Conservation (phyloP, 176 grass and related monocot species). For the Bothriochloa decipiens region DNA sequence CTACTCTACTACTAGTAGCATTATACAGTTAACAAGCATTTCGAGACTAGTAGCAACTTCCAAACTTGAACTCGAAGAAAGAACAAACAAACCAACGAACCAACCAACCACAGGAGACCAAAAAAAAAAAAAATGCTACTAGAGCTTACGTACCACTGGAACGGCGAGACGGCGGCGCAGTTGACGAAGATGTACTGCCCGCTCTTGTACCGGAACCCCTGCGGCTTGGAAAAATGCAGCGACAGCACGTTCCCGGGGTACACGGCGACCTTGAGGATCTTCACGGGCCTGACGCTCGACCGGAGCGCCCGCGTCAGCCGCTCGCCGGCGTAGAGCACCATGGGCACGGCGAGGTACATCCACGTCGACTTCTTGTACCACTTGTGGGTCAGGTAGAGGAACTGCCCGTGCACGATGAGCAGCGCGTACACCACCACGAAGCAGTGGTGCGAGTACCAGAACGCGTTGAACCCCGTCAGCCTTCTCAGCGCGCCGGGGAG, state of each 20-base stretch:
- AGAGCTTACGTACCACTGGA: constrained; percentile 63
- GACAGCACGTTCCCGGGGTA: constrained; percentile 86
- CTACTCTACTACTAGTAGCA: neutral
- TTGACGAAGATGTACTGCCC: constrained; percentile 97
- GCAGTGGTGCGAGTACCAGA: constrained; percentile 98
- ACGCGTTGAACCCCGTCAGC: constrained; percentile 97
- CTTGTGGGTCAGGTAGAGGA: constrained; percentile 68
- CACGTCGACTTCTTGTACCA: constrained; percentile 97
- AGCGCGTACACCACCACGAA: constrained; percentile 91
- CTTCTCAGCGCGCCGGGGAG: constrained; percentile 44
- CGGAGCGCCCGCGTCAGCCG: constrained; percentile 63
- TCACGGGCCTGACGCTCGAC: constrained; percentile 79
- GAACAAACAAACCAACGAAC: too few species aligned
- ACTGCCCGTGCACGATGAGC: constrained; percentile 80
- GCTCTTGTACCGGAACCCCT: constrained; percentile 78
- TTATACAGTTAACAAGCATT: too few species aligned
- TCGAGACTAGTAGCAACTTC: too few species aligned
- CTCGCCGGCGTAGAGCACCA: constrained; percentile 72
- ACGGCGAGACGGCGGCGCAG: constrained; percentile 89
- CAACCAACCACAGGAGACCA: too few species aligned
- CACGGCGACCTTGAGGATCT: constrained; percentile 85
- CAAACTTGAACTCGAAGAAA: too few species aligned
- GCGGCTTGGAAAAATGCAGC: constrained; percentile 83
- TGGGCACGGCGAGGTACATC: constrained; percentile 84
- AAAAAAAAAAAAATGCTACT: too few species aligned